Evolutionary conservation across 768 basidiomycete genomes (phyloP).

Genomic region (Mycena galopus): DNA sequence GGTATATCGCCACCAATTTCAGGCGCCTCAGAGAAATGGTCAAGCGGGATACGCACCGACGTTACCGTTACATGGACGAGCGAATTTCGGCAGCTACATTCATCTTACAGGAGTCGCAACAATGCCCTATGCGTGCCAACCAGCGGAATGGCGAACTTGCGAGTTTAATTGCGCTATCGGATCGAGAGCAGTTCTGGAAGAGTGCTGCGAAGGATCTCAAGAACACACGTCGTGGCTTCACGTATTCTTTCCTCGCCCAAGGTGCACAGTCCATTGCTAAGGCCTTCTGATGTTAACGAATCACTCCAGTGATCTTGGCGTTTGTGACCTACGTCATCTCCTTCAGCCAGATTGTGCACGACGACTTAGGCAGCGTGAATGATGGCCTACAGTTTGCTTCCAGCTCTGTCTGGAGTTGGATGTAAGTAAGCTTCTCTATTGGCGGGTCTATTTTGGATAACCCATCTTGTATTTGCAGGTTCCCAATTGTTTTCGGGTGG

Average conservation of each 20-base stretch:
- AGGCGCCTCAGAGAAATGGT: constrained; percentile 6
- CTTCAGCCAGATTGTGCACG: constrained; percentile 28
- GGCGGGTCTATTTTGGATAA: background rate
- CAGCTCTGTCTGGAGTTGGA: constrained; percentile 36
- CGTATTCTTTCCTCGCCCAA: constrained; percentile 26
- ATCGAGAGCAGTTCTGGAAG: constrained; percentile 14
- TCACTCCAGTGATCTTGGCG: constrained; percentile 26
- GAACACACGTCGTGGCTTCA: constrained; percentile 33
- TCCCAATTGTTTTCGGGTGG: constrained; percentile 33
- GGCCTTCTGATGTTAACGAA: background rate
- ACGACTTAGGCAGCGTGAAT: constrained; percentile 18
- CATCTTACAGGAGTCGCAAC: constrained; percentile 32
- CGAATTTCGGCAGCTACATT: constrained; percentile 1
- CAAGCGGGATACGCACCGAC: background rate
- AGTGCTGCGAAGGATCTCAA: constrained; percentile 9
- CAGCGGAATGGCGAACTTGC: constrained; percentile 29
- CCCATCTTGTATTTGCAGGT: constrained; percentile 3
- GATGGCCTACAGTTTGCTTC: constrained; percentile 36
- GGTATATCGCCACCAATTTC: constrained; percentile 22
- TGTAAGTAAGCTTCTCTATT: constrained; percentile 14
- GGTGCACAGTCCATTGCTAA: background rate
- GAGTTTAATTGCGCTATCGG: constrained; percentile 21
- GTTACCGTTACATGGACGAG: constrained; percentile 12
- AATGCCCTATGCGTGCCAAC: constrained; percentile 34
- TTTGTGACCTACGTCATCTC: constrained; percentile 30